Percentiles rank a stretch among this genome's conserved stretches.
phyloP scores from a whole-genome alignment of 768 basidiomycete species.

The Rhizopogon sp. region DNA sequence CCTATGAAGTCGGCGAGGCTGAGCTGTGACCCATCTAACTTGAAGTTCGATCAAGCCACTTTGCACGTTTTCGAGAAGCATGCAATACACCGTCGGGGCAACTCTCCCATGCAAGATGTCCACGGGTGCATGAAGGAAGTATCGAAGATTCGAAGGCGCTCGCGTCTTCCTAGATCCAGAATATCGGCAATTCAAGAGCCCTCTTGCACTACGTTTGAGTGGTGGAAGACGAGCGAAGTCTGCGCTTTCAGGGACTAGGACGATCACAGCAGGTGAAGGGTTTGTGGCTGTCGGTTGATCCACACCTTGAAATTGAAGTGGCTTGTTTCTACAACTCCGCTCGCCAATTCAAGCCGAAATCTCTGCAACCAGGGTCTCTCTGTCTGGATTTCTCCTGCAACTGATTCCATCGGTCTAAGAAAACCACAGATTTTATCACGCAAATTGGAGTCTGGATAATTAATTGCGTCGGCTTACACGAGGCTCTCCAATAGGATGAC shows the following conservation, averaged over 20 bases:
- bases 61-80: neutral
- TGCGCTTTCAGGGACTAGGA: neutral
- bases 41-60: neutral
- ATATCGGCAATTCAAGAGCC: neutral
- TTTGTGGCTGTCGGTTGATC: neutral
- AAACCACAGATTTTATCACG: neutral
- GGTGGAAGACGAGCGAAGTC: neutral
- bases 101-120: neutral
- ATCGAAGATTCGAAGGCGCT: neutral
- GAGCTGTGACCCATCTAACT: neutral
- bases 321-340: neutral
- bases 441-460: neutral
- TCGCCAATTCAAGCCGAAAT: neutral
- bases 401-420: neutral
- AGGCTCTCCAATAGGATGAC: neutral
- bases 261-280: neutral
- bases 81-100: neutral
- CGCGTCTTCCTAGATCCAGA: neutral
- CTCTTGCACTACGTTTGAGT: neutral
- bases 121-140: neutral
- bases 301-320: neutral
- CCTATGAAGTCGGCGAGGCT: neutral
- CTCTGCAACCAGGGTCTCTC: no score
- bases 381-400: no score
- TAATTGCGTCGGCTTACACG: neutral